These are phyloP conservation scores for Rubroboletus pulcherrimus DNA, from an alignment of 768 basidiomycete genomes.

Conservation along the genomic window DNA sequence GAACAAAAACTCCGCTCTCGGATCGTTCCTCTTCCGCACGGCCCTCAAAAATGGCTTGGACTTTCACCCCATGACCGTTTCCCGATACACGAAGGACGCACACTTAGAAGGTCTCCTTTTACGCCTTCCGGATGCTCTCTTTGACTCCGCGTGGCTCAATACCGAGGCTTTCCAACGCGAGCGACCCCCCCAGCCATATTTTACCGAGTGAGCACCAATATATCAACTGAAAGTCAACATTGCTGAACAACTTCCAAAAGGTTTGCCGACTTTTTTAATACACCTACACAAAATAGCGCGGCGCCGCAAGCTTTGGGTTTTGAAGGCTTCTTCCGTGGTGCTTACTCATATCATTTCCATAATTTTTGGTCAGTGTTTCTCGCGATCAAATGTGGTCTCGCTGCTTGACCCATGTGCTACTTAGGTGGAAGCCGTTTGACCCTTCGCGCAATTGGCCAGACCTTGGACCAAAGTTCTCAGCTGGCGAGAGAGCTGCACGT, in stretches of 20 bases:
- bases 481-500: slow-evolving; percentile 70
- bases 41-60: slow-evolving; percentile 91
- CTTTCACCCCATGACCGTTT: slow-evolving; percentile 97
- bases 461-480: slow-evolving; percentile 73
- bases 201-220: slow-evolving; percentile 60
- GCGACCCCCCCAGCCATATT: slow-evolving; percentile 91
- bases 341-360: slow-evolving; percentile 95
- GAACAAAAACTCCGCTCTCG: slow-evolving; percentile 89
- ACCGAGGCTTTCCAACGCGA: slow-evolving; percentile 90
- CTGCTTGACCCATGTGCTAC: not conserved
- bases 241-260: slow-evolving; percentile 35
- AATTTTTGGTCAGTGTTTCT: slow-evolving; percentile 72
- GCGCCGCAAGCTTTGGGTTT: slow-evolving; percentile 87
- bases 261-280: slow-evolving; percentile 87
- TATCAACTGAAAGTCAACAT: not conserved
- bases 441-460: slow-evolving; percentile 93
- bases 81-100: slow-evolving; percentile 87
- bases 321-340: slow-evolving; percentile 93
- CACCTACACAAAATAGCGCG: slow-evolving; percentile 66
- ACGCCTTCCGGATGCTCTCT: slow-evolving; percentile 90
- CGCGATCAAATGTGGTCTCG: not conserved
- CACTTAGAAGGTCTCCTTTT: slow-evolving; percentile 78
- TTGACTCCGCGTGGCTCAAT: slow-evolving; percentile 96
- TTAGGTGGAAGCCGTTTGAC: slow-evolving; percentile 96
- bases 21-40: slow-evolving; percentile 90